Percentiles rank a stretch among this genome's conserved stretches.
These are phyloP conservation scores for Trichosanthes truncata DNA, from an alignment of 306 rosid species.

Conservation along the genomic window DNA sequence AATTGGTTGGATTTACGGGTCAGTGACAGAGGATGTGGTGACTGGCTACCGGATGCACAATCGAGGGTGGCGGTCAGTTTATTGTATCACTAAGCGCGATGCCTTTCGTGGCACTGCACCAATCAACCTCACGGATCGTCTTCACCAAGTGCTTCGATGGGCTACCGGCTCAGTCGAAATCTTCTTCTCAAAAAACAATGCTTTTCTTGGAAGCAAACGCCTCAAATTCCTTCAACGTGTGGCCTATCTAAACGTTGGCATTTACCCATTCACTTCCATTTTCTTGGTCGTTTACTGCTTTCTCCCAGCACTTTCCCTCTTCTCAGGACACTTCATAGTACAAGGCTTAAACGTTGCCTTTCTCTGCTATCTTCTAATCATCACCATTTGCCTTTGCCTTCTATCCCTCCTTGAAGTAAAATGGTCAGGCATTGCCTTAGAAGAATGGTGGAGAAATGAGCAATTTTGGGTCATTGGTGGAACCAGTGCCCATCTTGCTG, in stretches of 20 bases:
- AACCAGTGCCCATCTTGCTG: conserved; percentile 74
- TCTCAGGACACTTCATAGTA: conserved; percentile 68
- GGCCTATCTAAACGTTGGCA: conserved; percentile 66
- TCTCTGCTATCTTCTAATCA: conserved; percentile 40
- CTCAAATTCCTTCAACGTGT: conserved; percentile 70
- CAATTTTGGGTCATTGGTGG: conserved; percentile 90
- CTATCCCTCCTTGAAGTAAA: conserved; percentile 69
- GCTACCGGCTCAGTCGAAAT: conserved; percentile 87
- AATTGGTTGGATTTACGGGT: conserved; percentile 85
- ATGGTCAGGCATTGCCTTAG: conserved; percentile 75
- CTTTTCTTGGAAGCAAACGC: conserved; percentile 57
- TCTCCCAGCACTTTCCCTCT: conserved; percentile 62
- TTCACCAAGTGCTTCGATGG: conserved; percentile 83
- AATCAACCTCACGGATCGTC: conserved; percentile 69
- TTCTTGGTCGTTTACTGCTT: conserved; percentile 59
- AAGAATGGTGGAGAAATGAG: conserved; percentile 83
- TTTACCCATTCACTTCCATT: conserved; percentile 77
- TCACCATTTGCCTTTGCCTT: conserved; percentile 44
- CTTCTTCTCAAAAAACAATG: conserved; percentile 73
- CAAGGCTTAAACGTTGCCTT: conserved; percentile 42
- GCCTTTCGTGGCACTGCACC: conserved; percentile 85
- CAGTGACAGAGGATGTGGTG: conserved; percentile 80
- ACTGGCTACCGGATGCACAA: conserved; percentile 92
- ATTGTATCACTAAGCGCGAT: conserved; percentile 73
- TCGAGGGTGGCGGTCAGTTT: conserved; percentile 81